phyloP scores from a whole-genome alignment of 176 grass and related monocot genomes.

The Hordeum vulgare region MorexV3_pseudomolecules_assembly NC_058518.1:306542105-306542604 shows the following conservation, averaged over 20 bases:
- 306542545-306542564: background rate
- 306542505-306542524: conserved; percentile 11
- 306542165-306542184: background rate
- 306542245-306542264: conserved; percentile 32
- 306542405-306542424: conserved; percentile 37
- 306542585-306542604: background rate
- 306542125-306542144: background rate
- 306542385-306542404: background rate
- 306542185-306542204: background rate
- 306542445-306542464: conserved; percentile 18
- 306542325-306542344: conserved; percentile 10
- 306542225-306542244: background rate
- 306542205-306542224: background rate
- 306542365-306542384: conserved; percentile 31
- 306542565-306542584: background rate
- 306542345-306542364: background rate
- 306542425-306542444: conserved; percentile 31
- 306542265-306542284: conserved; percentile 35
- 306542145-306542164: background rate
- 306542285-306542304: background rate
- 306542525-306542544: background rate
- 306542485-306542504: conserved; percentile 33
- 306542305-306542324: conserved; percentile 37
- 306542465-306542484: conserved; percentile 14
- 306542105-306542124: background rate